Evolutionary conservation across 164 flowering plant genomes (phyloP), one percentile per base, ranked within the genome.

Genomic region (Tetracentron sinense): DNA sequence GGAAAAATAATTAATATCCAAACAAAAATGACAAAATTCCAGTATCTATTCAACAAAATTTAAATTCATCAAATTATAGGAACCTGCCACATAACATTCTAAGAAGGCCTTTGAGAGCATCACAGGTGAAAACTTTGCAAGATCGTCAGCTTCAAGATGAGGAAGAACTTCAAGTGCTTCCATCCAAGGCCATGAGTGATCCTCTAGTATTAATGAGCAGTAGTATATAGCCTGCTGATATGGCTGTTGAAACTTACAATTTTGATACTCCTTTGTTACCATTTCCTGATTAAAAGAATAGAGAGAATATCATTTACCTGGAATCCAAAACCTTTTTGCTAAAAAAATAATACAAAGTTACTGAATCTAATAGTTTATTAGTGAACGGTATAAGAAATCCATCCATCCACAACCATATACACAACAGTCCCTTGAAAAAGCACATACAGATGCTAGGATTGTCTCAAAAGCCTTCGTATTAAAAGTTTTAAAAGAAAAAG

Each of bases 51-150:
- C 4, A 42, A 54, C 16, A 42, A 28, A 53, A 42, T 29, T 7
- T 61, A 2, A 57, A 51, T 19, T n/a, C 5, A 7, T 2, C 4
- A 42, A 48, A 26, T 19, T 14, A 42, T 49, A 47, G 20, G 42
- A 70, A 94, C 98, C 98, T 79, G 96, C 90, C 42, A 83, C 66
- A 56, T 87, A 94, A 77, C 89, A 89, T 63, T 91, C 97, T 51
- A 89, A 60, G 64, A 85, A 89, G 68, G 83, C 74, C 69, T 88
- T 84, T 48, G 99, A 86, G 47, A 94, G 83, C 88, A 94, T 67
- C 73, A 74, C 31, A 20, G 88, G 85, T 60, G 64, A 73, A 73
- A 94, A 88, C 64, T 74, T 85, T 19, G 76, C 75, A 57, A 94
- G 88, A 71, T 85, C 83, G 46, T 74, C 83, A 55, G 81, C 84